Percentiles rank a stretch among this genome's conserved stretches.
phyloP scores from a whole-genome alignment of 1,139 yeast genomes.

The Eremothecium gossypii region DNA sequence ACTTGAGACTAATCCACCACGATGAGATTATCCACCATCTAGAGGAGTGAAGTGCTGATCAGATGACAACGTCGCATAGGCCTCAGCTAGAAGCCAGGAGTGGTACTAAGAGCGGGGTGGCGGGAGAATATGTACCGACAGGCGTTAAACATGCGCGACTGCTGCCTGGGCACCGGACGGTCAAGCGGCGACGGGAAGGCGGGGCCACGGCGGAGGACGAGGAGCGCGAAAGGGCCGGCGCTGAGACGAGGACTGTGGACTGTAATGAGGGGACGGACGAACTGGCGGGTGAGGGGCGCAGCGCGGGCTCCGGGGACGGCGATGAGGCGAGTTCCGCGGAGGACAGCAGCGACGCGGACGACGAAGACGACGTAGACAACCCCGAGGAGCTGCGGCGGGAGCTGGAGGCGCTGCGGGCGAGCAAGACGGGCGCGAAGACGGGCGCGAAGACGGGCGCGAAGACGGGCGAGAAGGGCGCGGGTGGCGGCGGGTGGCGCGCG shows the following conservation, averaged over 20 bases:
- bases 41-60: not conserved
- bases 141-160: conserved; percentile 56
- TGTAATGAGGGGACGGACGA: conserved; percentile 16
- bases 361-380: conserved; percentile 25
- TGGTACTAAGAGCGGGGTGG: conserved; percentile 44
- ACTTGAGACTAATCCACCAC: no score
- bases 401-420: conserved; percentile 31
- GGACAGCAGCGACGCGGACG: conserved; percentile 10
- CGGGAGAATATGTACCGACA: conserved; percentile 35
- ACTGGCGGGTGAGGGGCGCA: conserved; percentile 11
- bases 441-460: conserved; percentile 1
- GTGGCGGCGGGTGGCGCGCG: conserved; percentile 44
- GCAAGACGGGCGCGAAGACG: conserved; percentile 7
- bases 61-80: conserved; percentile 82
- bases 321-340: conserved; percentile 17
- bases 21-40: no score
- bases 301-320: conserved; percentile 8
- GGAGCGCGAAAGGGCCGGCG: not conserved
- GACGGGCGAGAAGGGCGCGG: not conserved
- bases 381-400: conserved; percentile 25
- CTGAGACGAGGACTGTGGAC: conserved; percentile 5
- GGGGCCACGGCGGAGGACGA: conserved; percentile 7
- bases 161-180: conserved; percentile 58
- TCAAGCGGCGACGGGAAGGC: conserved; percentile 45
- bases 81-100: conserved; percentile 84